phyloP scores from a whole-genome alignment of 257 asterid genomes.

The Henckelia pumila region DNA sequence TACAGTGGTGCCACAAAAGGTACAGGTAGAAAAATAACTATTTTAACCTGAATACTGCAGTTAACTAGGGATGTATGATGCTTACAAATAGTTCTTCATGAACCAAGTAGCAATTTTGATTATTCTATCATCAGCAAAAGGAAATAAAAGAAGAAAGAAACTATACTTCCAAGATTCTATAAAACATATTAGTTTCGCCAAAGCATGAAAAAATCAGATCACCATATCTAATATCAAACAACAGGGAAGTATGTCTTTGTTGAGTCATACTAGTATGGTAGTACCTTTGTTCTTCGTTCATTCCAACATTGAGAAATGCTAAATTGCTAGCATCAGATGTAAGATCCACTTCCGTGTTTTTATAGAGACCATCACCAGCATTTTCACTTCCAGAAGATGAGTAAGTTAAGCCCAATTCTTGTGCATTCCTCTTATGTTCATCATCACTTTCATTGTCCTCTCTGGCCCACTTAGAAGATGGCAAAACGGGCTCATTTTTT shows the following conservation, averaged over 20 bases:
- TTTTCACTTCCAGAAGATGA: constrained; percentile 95
- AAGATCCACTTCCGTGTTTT: constrained; percentile 49
- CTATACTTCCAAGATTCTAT: constrained; percentile 4
- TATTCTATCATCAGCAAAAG: not conserved
- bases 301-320: constrained; percentile 54
- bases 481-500: constrained; percentile 59
- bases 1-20: not conserved
- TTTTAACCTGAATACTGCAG: not conserved
- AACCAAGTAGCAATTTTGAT: not conserved
- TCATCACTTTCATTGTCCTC: constrained; percentile 82
- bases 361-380: constrained; percentile 49
- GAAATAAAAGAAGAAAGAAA: not conserved
- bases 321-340: constrained; percentile 55
- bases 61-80: not conserved
- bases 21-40: not conserved
- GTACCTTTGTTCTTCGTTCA: constrained; percentile 86
- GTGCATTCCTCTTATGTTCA: constrained; percentile 52
- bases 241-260: constrained; percentile 4
- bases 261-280: not conserved
- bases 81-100: not conserved
- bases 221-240: constrained; percentile 7
- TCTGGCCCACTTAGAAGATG: constrained; percentile 90
- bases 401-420: constrained; percentile 73
- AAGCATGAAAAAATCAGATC: constrained; percentile 4
- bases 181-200: constrained; percentile 1